Evolutionary conservation across 106 monocot genomes (phyloP), one percentile per base, ranked within the genome.

Genomic region (Chionographis japonica): DNA sequence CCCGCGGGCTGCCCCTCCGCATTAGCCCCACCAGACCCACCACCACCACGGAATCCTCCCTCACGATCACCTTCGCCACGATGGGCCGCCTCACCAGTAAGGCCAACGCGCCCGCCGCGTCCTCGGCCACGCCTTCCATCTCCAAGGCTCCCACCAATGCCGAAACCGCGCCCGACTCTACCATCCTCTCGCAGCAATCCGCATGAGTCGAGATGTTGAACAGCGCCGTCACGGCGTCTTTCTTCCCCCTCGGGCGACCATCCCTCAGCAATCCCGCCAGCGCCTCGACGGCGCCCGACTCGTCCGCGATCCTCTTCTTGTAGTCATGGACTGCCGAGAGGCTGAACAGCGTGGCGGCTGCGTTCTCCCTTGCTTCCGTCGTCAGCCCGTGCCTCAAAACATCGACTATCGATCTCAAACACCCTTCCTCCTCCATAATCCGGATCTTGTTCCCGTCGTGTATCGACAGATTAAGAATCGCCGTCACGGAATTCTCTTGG

Each of bases 331-430:
- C 83, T 2, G 72, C 83, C 0, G 93, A 93, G 40, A 93, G 74
- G 46, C 93, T 89, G 76, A 93, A 86, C 41, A 93, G 65, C 1
- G 86, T 78, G 10, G 92, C 92, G 1, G 93, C 92, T 2, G 92
- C 92, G 40, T 88, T 92, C 76, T 92, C 92, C 72, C 73, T 83
- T 2, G 83, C 79, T 54, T 86, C 88, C 14, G 63, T 63, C 9
- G 89, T 81, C 77, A 54, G 56, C 46, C 93, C 93, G 2, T 77
- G 55, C 8, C 68, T 66, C 51, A 86, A 56, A 56, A 93, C 93
- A 13, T 68, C 10, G 3, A 89, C 86, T 37, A 89, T 84, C 4
- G 81, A 70, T 13, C 27, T 76, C 81, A 93, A 52, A 18, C 83
- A 89, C 3, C 84, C 76, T 13, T 80, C 76, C 60, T 93, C 78